Conservation (phyloP, 2,329 filamentous ascomycete species). For the Byssothecium circinans region DNA sequence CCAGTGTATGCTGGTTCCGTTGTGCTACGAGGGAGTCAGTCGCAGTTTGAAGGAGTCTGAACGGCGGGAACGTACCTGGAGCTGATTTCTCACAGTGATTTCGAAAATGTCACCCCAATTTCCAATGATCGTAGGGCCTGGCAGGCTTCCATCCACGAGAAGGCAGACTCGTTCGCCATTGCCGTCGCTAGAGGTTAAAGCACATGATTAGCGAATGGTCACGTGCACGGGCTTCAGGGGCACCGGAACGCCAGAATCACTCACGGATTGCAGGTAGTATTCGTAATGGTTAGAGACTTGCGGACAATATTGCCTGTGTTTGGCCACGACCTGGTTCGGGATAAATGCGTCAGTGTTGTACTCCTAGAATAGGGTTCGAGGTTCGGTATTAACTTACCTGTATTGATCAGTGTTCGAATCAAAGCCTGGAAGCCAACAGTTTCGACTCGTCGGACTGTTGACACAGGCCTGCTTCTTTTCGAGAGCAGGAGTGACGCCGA, state of each 20-base stretch:
- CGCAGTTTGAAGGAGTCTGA: no score
- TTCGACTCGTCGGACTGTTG: constrained; percentile 40
- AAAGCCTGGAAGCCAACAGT: constrained; percentile 46
- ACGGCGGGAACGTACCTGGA: no score
- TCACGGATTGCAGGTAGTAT: constrained; percentile 44
- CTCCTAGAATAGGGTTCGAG: background rate
- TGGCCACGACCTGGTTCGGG: constrained; percentile 17
- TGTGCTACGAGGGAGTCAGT: no score
- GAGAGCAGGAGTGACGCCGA: constrained; percentile 15
- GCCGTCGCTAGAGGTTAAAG: background rate
- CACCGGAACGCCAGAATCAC: constrained; percentile 32
- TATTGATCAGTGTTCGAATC: constrained; percentile 48
- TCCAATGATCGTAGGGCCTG: constrained; percentile 60
- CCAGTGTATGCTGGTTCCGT: constrained; percentile 66
- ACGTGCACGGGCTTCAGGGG: constrained; percentile 13
- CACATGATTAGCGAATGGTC: background rate
- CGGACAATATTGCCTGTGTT: constrained; percentile 35
- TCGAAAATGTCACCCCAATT: constrained; percentile 42
- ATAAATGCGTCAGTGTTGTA: background rate
- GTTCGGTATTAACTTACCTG: background rate
- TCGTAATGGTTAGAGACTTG: constrained; percentile 45
- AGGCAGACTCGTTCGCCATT: constrained; percentile 34
- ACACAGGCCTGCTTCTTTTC: constrained; percentile 32
- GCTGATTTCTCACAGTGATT: constrained; percentile 55
- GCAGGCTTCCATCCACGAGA: constrained; percentile 55